Conservation (phyloP, 2,329 filamentous ascomycete species). For the Phialemonium atrogriseum region DNA sequence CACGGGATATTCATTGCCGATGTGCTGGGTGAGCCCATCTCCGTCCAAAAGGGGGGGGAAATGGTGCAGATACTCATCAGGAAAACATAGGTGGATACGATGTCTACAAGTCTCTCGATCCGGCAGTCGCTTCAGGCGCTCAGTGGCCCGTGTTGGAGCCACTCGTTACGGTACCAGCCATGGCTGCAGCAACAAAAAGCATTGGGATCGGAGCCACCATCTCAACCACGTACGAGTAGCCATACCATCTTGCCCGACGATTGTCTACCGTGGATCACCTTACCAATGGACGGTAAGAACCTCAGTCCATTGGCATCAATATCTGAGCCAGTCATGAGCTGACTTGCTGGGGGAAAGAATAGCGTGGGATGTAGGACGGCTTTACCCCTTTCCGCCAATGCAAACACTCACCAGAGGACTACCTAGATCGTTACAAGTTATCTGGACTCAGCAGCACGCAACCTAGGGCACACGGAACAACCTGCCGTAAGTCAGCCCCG, state of each 20-base stretch:
- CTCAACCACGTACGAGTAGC: constrained; percentile 60
- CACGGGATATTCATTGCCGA: constrained; percentile 62
- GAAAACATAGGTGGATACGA: constrained; percentile 48
- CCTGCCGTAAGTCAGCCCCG: constrained; percentile 36
- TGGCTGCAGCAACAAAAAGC: constrained; percentile 59
- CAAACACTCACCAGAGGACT: neutral
- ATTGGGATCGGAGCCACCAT: constrained; percentile 63
- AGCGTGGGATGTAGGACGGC: constrained; percentile 33
- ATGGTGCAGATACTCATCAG: neutral
- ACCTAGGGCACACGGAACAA: constrained; percentile 50
- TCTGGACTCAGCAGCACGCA: constrained; percentile 56
- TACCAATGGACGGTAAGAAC: constrained; percentile 42
- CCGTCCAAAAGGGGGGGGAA: no score
- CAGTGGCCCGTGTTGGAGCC: constrained; percentile 69
- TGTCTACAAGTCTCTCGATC: constrained; percentile 53
- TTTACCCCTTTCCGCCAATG: constrained; percentile 22
- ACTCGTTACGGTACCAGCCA: constrained; percentile 51
- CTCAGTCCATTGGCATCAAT: constrained; percentile 2
- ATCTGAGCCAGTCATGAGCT: neutral
- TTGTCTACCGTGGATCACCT: constrained; percentile 60
- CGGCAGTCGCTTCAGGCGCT: constrained; percentile 52
- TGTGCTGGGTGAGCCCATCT: constrained; percentile 35
- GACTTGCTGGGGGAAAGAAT: constrained; percentile 18
- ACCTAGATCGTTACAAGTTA: constrained; percentile 55
- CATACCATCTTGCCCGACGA: constrained; percentile 57